These are phyloP conservation scores for Glycine tomentella DNA, from an alignment of 306 rosid species.

Conservation along the genomic window DNA sequence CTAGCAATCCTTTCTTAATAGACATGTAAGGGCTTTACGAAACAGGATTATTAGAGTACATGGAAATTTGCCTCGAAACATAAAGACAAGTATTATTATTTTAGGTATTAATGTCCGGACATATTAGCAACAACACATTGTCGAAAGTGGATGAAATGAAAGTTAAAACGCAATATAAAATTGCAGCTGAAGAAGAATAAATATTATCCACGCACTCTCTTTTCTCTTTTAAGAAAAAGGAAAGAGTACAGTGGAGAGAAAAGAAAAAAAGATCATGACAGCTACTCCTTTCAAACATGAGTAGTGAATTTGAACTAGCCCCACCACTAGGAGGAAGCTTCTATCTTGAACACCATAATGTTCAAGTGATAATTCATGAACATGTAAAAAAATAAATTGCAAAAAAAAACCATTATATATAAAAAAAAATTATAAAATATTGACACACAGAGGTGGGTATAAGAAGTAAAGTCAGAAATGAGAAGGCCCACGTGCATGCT, in stretches of 20 bases:
- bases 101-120: background rate
- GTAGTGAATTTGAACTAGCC: slow-evolving; percentile 31
- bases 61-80: background rate
- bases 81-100: background rate
- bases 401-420: background rate
- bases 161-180: background rate
- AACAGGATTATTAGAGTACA: background rate
- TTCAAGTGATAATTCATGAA: background rate
- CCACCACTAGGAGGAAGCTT: slow-evolving; percentile 31
- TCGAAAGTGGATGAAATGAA: background rate
- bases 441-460: background rate
- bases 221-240: background rate
- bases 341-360: background rate
- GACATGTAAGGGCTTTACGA: background rate
- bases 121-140: slow-evolving; percentile 7
- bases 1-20: background rate
- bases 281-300: slow-evolving; percentile 19
- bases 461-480: background rate
- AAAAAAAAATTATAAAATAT: background rate
- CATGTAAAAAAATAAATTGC: background rate
- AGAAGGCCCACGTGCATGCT: background rate
- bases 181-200: background rate
- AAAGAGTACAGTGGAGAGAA: background rate
- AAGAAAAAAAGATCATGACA: slow-evolving; percentile 22
- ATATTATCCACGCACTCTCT: background rate